A percentile compares a stretch with the other conserved stretches of the same genome.
Evolutionary conservation across 352 stramenopile species (phyloP).

Genomic region (Globisporangium echinulatum): DNA sequence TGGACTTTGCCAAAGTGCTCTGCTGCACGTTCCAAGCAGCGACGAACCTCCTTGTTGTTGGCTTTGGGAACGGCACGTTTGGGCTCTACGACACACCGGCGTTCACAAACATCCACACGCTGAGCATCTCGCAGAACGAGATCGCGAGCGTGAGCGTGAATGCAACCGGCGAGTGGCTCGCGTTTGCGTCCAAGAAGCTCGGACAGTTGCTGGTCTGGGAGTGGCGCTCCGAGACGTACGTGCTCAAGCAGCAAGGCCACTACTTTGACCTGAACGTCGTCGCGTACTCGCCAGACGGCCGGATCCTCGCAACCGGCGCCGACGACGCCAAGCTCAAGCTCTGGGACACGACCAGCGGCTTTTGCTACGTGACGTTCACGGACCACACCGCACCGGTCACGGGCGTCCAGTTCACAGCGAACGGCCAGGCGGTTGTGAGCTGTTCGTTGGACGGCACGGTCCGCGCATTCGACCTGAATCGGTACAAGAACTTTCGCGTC

Average conservation of each 20-base stretch:
- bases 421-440: slow-evolving; percentile 91
- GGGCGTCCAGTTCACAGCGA: slow-evolving; percentile 92
- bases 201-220: slow-evolving; percentile 99
- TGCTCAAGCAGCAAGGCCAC: slow-evolving; percentile 99
- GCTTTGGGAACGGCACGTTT: slow-evolving; percentile 97
- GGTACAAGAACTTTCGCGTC: slow-evolving; percentile 99
- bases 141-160: slow-evolving; percentile 94
- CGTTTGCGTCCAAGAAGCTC: slow-evolving; percentile 95
- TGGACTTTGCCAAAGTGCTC: slow-evolving; percentile 85
- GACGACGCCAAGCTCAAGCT: slow-evolving; percentile 99
- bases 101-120: slow-evolving; percentile 96
- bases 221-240: slow-evolving; percentile 98
- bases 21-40: slow-evolving; percentile 87
- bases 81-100: slow-evolving; percentile 96
- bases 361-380: slow-evolving; percentile 99
- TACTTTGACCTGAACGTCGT: slow-evolving; percentile 97
- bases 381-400: slow-evolving; percentile 97
- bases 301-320: slow-evolving; percentile 95
- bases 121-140: slow-evolving; percentile 87
- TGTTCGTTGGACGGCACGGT: slow-evolving; percentile 98
- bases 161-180: slow-evolving; percentile 95
- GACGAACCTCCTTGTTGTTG: slow-evolving; percentile 89
- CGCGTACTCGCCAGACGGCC: slow-evolving; percentile 96
- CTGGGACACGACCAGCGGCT: slow-evolving; percentile 97
- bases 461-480: slow-evolving; percentile 96